Percentiles rank a stretch among this genome's conserved stretches.
Conservation (phyloP, 768 basidiomycete genomes). For the Pleurotus salmoneostramineus region DNA sequence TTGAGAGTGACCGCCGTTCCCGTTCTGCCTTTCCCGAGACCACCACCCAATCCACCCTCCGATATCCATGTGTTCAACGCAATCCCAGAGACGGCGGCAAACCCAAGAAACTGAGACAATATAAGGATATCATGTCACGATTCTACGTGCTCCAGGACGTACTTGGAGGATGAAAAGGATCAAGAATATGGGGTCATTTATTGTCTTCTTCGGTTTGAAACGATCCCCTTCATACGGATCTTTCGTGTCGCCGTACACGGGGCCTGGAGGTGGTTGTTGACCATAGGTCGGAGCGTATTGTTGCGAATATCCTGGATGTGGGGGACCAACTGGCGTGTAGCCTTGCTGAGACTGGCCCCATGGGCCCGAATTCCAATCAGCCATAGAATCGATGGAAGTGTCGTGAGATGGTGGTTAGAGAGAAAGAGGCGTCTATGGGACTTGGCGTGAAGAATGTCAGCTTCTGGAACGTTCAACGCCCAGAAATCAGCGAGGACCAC, state of each 20-base stretch:
- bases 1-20: conserved; percentile 66
- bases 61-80: conserved; percentile 60
- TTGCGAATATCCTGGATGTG: conserved; percentile 17
- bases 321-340: neutral
- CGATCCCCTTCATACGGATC: conserved; percentile 57
- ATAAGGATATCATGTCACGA: neutral
- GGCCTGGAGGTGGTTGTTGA: conserved; percentile 16
- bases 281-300: conserved; percentile 18
- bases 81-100: conserved; percentile 63
- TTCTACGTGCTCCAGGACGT: conserved; percentile 2
- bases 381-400: neutral
- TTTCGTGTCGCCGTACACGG: conserved; percentile 33
- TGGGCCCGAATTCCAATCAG: conserved; percentile 2
- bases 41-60: conserved; percentile 67
- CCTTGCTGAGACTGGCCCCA: conserved; percentile 9
- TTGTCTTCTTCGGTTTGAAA: conserved; percentile 61
- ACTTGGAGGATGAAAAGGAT: conserved; percentile 73
- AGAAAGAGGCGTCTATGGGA: neutral
- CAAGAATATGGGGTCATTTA: conserved; percentile 73
- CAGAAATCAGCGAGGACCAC: neutral
- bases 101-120: conserved; percentile 54
- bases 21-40: conserved; percentile 47
- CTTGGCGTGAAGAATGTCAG: neutral
- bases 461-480: conserved; percentile 3
- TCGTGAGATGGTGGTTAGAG: neutral